Evolutionary conservation across 306 rosid species (phyloP), one percentile per base, ranked within the genome.

Genomic region (Cajanus cajan): DNA sequence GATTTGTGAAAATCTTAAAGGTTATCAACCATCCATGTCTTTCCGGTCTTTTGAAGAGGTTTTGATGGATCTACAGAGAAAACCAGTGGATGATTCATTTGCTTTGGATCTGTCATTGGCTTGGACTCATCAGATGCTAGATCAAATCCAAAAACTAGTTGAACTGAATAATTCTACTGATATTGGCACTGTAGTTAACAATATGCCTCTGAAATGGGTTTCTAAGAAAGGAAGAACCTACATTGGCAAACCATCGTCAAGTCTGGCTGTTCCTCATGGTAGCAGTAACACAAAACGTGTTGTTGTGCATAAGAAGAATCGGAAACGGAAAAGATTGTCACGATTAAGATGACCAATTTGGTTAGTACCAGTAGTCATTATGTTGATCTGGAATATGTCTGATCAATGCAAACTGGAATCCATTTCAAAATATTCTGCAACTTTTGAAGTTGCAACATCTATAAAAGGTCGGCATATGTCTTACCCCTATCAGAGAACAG

Each of bases 71-170:
- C 80, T 93, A 5, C 81, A 84, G 85, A 86, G 80, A 66, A 86
- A 88, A 76, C 97, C 94, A 28, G 24, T 85, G 85, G 99, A 91
- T 77, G 98, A 21, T 85, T 90, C 97, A 5, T 64, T 94, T 82
- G 89, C 65, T 3, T 81, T 89, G 69, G 97, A 92, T 68, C 83
- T 80, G 40, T 87, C 98, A 2, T 78, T 89, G 86, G 97, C 97
- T 54, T 92, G 88, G 92, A 85, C 97, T 45, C 86, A 87, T 73
- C 95, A 92, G 85, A 89, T 91, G 85, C 88, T 90, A 8, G 97
- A 91, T 87, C 98, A 93, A 72, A 83, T 91, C 4, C 88, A 84
- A 61, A 90, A 91, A 68, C 86, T 88, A 7, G 95, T 91, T 59
- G 95, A 95, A 79, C 84, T 89, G 74, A 88, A 84, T 34, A 82